Conservation (phyloP, 2,329 filamentous ascomycete genomes). For the Paecilomyces niveus region DNA sequence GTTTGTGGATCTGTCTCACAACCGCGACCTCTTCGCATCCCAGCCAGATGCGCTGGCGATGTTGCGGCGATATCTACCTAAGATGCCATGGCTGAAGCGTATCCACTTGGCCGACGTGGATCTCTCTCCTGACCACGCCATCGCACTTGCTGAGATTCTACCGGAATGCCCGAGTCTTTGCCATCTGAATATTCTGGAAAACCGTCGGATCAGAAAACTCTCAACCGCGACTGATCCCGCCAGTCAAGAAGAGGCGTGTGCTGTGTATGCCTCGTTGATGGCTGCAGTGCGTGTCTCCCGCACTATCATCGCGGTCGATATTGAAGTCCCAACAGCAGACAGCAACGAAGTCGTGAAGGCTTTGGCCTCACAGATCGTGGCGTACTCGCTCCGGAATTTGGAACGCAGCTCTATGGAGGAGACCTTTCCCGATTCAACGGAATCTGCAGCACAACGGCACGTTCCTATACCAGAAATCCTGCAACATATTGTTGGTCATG, state of each 20-base stretch:
- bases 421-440: slow-evolving; percentile 39
- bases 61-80: slow-evolving; percentile 76
- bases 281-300: slow-evolving; percentile 78
- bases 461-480: slow-evolving; percentile 74
- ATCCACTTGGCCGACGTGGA: slow-evolving; percentile 81
- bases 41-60: slow-evolving; percentile 67
- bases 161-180: slow-evolving; percentile 76
- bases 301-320: slow-evolving; percentile 80
- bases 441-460: slow-evolving; percentile 36
- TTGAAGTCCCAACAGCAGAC: slow-evolving; percentile 74
- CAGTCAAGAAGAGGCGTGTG: slow-evolving; percentile 85
- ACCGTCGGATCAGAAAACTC: slow-evolving; percentile 55
- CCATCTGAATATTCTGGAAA: slow-evolving; percentile 81
- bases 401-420: slow-evolving; percentile 67
- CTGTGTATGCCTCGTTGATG: slow-evolving; percentile 84
- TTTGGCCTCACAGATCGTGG: slow-evolving; percentile 87
- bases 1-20: slow-evolving; percentile 90
- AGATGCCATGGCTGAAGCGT: slow-evolving; percentile 68
- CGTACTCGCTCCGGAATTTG: slow-evolving; percentile 88
- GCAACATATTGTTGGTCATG: slow-evolving; percentile 75
- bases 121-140: slow-evolving; percentile 79
- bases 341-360: slow-evolving; percentile 89
- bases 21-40: slow-evolving; percentile 67
- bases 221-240: slow-evolving; percentile 73
- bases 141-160: slow-evolving; percentile 81